Evolutionary conservation across 2,329 filamentous ascomycete genomes (phyloP).

Genomic region (Alternaria postmessia): DNA sequence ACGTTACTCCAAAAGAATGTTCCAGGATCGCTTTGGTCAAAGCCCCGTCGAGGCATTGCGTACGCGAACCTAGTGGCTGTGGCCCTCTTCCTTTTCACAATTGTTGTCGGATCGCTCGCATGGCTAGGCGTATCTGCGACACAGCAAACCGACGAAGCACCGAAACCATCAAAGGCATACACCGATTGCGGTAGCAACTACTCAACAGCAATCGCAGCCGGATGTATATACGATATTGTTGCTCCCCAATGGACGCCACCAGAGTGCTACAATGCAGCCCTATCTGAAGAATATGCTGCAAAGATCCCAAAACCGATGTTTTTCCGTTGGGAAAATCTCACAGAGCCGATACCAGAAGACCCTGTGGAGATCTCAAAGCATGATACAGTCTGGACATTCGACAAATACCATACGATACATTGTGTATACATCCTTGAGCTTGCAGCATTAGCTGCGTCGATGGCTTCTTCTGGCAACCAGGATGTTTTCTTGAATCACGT

Average conservation of each 20-base stretch:
- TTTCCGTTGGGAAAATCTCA: neutral
- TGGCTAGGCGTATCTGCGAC: neutral
- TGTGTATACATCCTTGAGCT: slow-evolving; percentile 11
- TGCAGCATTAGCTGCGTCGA: slow-evolving; percentile 8
- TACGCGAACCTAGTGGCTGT: neutral
- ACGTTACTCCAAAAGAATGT: neutral
- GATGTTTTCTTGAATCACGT: slow-evolving; percentile 8
- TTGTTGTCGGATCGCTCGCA: neutral
- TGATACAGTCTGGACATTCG: neutral
- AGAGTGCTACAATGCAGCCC: neutral
- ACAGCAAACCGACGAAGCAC: neutral
- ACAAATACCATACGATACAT: slow-evolving; percentile 1
- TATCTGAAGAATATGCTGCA: neutral
- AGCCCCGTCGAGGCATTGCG: neutral
- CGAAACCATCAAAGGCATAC: neutral
- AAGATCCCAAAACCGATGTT: neutral
- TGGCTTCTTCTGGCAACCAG: slow-evolving; percentile 5
- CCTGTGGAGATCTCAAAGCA: neutral
- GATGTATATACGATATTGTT: neutral
- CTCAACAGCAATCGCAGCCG: neutral
- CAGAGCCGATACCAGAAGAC: neutral
- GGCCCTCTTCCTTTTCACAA: neutral
- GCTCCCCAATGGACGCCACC: neutral
- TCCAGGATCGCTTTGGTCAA: neutral
- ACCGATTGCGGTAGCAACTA: neutral